Evolutionary conservation across 305 asterid species (phyloP), one percentile per base, ranked within the genome.

Genomic region (Andrographis paniculata): DNA sequence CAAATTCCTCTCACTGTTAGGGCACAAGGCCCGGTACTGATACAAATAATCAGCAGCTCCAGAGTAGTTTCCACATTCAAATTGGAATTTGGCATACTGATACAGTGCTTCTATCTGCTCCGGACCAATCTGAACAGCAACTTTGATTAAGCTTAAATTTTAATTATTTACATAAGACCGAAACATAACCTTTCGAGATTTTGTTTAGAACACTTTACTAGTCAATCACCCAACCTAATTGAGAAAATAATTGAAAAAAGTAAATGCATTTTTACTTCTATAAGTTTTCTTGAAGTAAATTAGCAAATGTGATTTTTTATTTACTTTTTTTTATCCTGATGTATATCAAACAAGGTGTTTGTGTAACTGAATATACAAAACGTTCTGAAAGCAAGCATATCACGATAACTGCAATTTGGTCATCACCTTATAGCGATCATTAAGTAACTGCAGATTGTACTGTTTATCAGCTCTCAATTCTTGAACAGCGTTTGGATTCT

Each of bases 31-130:
- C 52, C 91, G 62, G 64, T 92, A 92, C 71, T 79, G 99, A 65
- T 81, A 84, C 58, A 92, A 65, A 74, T 83, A 91, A 70, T 91
- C 96, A 0, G 99, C 96, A 63, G 99, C 99, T 14, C 93, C 95
- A 6, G 99, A 86, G 61, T 91, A 91, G 70, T 91, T 91, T 14
- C 96, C 99, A 74, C 99, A 91, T 76, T 91, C 99, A 77, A 91
- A 91, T 68, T 91, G 99, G 52, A 91, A 87, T 58, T 91, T 91
- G 15, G 94, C 96, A 62, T 79, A 91, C 58, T 87, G 95, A 65
- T 87, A 91, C 60, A 91, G 48, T 51, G 95, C 96, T 65, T 87
- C 96, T 56, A 91, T 91, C 71, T 91, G 96, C 44, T 81, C 83
- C 0, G 91, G 81, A 56, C 95, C 99, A 70, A 92, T 92, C 99